Conservation (phyloP, 2,329 filamentous ascomycete genomes). For the Corinectria fuckeliana region DNA sequence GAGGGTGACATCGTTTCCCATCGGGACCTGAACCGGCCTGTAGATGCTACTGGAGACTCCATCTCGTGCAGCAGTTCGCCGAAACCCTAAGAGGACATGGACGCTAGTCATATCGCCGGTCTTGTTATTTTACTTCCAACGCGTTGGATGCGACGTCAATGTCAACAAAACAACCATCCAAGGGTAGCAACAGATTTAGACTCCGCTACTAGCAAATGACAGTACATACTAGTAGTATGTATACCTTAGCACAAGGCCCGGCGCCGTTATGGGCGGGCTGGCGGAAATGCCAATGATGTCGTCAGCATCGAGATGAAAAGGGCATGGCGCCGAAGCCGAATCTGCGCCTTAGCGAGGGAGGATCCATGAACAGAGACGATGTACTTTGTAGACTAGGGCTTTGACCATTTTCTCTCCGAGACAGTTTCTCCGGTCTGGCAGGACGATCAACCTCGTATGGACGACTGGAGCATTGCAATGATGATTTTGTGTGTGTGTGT, state of each 20-base stretch:
- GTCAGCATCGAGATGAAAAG: conserved; percentile 13
- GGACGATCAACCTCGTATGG: conserved; percentile 1
- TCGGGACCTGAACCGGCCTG: conserved; percentile 5
- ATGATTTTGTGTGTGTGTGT: background rate
- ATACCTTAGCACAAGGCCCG: background rate
- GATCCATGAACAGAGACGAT: background rate
- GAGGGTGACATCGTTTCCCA: conserved; percentile 16
- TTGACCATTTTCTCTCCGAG: conserved; percentile 5
- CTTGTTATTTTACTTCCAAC: conserved; percentile 12
- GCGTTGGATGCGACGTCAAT: conserved; percentile 11
- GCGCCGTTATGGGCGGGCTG: background rate
- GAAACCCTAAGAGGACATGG: background rate
- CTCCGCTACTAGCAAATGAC: conserved; percentile 12
- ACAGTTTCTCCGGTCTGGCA: conserved; percentile 2
- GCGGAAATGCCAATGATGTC: conserved; percentile 8
- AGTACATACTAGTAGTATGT: too few relatives aligned
- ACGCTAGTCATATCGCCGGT: background rate
- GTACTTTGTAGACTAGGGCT: too few relatives aligned
- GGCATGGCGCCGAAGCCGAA: conserved; percentile 1
- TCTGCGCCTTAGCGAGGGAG: background rate
- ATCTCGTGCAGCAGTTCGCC: background rate
- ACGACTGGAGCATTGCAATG: background rate
- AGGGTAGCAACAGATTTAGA: conserved; percentile 9
- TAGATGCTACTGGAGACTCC: conserved; percentile 1
- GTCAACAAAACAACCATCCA: conserved; percentile 14